phyloP scores from a whole-genome alignment of 352 stramenopile genomes.

The Phytophthora sp. region DNA sequence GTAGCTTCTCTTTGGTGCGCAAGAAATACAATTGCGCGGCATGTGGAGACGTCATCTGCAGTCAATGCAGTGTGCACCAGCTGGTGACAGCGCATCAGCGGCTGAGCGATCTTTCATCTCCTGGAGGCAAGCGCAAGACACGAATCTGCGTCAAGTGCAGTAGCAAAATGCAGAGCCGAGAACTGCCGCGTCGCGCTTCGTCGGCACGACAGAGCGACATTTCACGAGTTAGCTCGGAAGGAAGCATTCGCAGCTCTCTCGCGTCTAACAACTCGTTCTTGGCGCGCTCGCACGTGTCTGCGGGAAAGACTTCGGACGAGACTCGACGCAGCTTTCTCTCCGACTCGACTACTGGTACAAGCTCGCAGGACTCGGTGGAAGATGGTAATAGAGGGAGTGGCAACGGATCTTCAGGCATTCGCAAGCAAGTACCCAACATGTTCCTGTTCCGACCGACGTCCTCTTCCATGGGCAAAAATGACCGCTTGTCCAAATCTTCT shows the following conservation, averaged over 20 bases:
- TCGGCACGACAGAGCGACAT: constrained; percentile 44
- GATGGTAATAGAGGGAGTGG: constrained; percentile 38
- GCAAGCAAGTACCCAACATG: constrained; percentile 60
- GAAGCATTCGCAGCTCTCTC: constrained; percentile 35
- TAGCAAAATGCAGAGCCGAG: constrained; percentile 57
- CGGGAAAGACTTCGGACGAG: constrained; percentile 40
- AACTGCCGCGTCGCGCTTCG: constrained; percentile 55
- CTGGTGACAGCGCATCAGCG: constrained; percentile 62
- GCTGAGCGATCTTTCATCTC: constrained; percentile 34
- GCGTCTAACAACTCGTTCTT: constrained; percentile 40
- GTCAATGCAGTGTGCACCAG: constrained; percentile 78
- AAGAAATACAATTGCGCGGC: constrained; percentile 88
- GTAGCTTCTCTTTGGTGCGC: constrained; percentile 82
- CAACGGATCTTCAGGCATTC: constrained; percentile 39
- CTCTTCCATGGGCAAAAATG: constrained; percentile 42
- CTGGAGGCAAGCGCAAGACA: constrained; percentile 74
- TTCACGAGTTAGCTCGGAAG: constrained; percentile 38
- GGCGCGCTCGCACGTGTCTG: constrained; percentile 26
- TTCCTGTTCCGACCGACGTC: constrained; percentile 65
- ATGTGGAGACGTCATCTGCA: constrained; percentile 86
- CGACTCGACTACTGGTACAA: constrained; percentile 36
- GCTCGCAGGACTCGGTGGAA: constrained; percentile 39
- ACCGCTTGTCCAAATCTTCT: constrained; percentile 45
- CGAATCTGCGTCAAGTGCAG: constrained; percentile 83
- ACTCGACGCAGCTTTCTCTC: constrained; percentile 45